Conservation (phyloP, 768 basidiomycete species). For the Boletus sp. region DNA sequence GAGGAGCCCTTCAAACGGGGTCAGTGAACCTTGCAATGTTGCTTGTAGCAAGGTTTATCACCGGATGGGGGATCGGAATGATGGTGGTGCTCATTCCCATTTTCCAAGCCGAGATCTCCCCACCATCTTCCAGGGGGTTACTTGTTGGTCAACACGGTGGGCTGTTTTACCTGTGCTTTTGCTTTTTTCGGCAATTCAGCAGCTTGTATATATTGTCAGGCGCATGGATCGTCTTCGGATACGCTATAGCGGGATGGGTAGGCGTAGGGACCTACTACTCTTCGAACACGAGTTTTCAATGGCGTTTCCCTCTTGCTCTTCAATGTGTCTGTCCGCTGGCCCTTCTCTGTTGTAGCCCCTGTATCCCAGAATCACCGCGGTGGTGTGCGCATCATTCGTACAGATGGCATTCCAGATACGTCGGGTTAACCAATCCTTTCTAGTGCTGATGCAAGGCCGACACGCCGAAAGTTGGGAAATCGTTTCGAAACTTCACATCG, state of each 20-base stretch:
- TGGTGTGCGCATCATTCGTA: neutral
- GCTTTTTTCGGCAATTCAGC: neutral
- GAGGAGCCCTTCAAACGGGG: neutral
- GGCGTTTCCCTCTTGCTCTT: neutral
- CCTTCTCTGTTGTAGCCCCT: neutral
- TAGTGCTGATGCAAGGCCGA: slow-evolving; percentile 1
- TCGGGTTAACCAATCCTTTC: too few relatives aligned
- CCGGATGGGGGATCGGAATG: neutral
- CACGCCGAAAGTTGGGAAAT: neutral
- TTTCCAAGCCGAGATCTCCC: neutral
- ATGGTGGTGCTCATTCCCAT: neutral
- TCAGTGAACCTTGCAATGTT: neutral
- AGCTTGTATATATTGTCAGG: neutral
- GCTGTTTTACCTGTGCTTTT: neutral
- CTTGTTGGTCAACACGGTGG: slow-evolving; percentile 1
- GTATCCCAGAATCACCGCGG: neutral
- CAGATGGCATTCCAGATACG: neutral
- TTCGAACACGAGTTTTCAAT: neutral
- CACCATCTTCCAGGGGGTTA: neutral
- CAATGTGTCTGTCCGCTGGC: neutral
- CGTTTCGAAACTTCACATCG: neutral
- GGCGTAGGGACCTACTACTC: neutral
- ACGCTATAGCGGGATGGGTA: neutral
- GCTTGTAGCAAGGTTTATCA: neutral
- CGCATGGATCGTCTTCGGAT: neutral